Evolutionary conservation across 2,329 filamentous ascomycete species (phyloP).

Genomic region (Dryadomyces sulphureus): DNA sequence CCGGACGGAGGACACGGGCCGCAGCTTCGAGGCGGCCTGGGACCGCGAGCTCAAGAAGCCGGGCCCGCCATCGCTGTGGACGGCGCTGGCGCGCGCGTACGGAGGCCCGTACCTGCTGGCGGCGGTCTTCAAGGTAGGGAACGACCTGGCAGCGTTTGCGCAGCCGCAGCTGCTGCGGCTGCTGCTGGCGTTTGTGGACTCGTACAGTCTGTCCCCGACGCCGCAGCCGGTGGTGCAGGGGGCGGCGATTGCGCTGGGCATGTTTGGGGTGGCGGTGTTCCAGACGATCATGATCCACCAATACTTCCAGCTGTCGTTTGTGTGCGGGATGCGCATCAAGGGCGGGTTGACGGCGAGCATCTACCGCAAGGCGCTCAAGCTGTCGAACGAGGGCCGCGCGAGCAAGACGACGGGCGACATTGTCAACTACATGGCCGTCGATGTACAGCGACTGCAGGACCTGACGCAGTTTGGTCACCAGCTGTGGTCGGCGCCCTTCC

Average conservation of each 20-base stretch:
- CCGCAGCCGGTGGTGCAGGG: conserved; percentile 73
- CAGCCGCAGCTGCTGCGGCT: conserved; percentile 82
- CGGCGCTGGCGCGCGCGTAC: conserved; percentile 71
- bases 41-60: conserved; percentile 52
- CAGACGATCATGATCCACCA: conserved; percentile 91
- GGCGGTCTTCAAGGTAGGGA: conserved; percentile 74
- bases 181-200: conserved; percentile 72
- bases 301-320: conserved; percentile 91
- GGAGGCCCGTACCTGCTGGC: conserved; percentile 72
- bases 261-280: conserved; percentile 76
- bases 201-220: conserved; percentile 43
- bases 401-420: conserved; percentile 91
- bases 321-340: conserved; percentile 95
- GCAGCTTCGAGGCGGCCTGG: conserved; percentile 63
- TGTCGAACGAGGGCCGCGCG: conserved; percentile 86
- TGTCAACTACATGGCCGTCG: conserved; percentile 98
- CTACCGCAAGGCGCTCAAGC: conserved; percentile 75
- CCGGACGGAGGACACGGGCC: conserved; percentile 59
- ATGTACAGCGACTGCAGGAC: conserved; percentile 89
- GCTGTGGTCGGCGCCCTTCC: conserved; percentile 91
- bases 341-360: conserved; percentile 79
- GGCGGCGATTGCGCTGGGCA: conserved; percentile 73
- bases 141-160: conserved; percentile 72
- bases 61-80: conserved; percentile 68
- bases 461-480: conserved; percentile 91